A percentile compares a stretch with the other conserved stretches of the same genome.
Conservation (phyloP, 2,329 filamentous ascomycete species). For the Cercospora nicotianae region DNA sequence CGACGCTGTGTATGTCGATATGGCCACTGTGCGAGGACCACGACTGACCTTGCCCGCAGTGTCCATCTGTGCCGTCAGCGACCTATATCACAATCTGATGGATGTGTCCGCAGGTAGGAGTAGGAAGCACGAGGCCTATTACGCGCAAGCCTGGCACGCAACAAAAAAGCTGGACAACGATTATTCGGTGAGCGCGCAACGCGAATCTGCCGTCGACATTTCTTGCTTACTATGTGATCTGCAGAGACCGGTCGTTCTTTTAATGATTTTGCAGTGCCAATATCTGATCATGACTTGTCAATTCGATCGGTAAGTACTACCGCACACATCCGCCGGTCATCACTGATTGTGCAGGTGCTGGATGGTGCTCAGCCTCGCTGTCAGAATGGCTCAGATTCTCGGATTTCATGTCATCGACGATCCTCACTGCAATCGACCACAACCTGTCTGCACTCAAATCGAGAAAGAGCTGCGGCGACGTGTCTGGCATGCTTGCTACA, state of each 20-base stretch:
- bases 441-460: neutral
- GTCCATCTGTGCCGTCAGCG: slow-evolving; percentile 11
- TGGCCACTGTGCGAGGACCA: neutral
- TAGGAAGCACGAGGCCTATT: slow-evolving; percentile 11
- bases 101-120: neutral
- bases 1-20: neutral
- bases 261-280: neutral
- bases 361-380: slow-evolving; percentile 11
- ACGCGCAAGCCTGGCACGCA: slow-evolving; percentile 4
- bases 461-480: slow-evolving; percentile 13
- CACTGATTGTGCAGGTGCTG: slow-evolving; percentile 8
- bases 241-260: neutral
- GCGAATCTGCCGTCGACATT: neutral
- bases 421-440: neutral
- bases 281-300: slow-evolving; percentile 15
- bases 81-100: neutral
- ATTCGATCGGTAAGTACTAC: slow-evolving; percentile 14
- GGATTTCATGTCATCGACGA: slow-evolving; percentile 11
- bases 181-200: slow-evolving; percentile 1
- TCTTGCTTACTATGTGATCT: neutral
- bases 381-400: slow-evolving; percentile 12
- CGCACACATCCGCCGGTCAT: neutral
- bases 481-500: slow-evolving; percentile 13
- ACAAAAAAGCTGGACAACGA: slow-evolving; percentile 11
- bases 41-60: neutral